Conservation (phyloP, 1,139 yeast species). For the Scheffersomyces illinoinensis region DNA sequence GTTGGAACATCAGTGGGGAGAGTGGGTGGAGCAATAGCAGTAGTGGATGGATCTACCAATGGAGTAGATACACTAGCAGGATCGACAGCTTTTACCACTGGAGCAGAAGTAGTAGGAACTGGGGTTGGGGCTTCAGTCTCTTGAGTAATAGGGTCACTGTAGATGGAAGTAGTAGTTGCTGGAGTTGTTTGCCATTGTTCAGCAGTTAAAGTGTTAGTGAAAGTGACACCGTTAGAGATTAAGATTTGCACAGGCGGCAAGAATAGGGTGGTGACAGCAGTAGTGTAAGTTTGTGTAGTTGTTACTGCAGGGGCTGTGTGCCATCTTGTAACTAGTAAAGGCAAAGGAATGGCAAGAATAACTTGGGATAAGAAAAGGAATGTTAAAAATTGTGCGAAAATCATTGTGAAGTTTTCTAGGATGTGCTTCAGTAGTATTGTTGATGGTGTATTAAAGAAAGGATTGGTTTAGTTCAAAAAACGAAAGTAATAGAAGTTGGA, state of each 20-base stretch:
- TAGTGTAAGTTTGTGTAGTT: conserved; percentile 51
- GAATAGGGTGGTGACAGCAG: conserved; percentile 59
- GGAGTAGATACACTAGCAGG: background rate
- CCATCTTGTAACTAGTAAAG: conserved; percentile 53
- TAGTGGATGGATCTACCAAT: conserved; percentile 1
- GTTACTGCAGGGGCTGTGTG: conserved; percentile 67
- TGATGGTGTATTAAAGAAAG: conserved; percentile 1
- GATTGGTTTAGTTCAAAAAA: conserved; percentile 18
- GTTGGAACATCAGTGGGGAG: conserved; percentile 3
- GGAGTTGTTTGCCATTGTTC: conserved; percentile 33
- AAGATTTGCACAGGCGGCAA: conserved; percentile 72
- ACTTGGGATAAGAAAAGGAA: conserved; percentile 20
- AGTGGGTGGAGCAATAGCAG: conserved; percentile 5
- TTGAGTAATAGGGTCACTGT: conserved; percentile 12
- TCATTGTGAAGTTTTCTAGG: conserved; percentile 3
- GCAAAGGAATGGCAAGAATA: conserved; percentile 35
- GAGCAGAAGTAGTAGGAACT: conserved; percentile 6
- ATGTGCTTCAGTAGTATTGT: too few species aligned
- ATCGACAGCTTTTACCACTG: background rate
- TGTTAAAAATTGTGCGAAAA: conserved; percentile 8
- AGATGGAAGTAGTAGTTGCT: conserved; percentile 31
- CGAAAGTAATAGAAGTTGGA: conserved; percentile 18
- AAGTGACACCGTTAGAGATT: conserved; percentile 61
- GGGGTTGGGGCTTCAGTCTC: conserved; percentile 8
- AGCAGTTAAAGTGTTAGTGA: conserved; percentile 53